These are phyloP conservation scores for Globisporangium splendens DNA, from an alignment of 352 stramenopile species.

Conservation along the genomic window DNA sequence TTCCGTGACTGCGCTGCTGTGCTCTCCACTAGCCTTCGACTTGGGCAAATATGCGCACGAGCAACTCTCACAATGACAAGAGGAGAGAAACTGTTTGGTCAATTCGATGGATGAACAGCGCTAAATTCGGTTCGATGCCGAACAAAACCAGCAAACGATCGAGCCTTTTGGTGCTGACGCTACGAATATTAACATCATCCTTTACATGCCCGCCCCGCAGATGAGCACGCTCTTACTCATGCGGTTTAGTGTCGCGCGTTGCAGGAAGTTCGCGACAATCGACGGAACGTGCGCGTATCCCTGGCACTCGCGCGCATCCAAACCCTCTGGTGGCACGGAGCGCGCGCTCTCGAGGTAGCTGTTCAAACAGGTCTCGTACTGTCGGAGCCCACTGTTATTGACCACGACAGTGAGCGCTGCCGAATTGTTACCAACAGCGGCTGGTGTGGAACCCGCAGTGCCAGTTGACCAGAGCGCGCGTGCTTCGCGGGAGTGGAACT, in stretches of 20 bases:
- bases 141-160: too few relatives aligned
- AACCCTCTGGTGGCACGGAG: not conserved
- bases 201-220: too few relatives aligned
- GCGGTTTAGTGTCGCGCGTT: not conserved
- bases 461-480: conserved; percentile 6
- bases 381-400: conserved; percentile 2
- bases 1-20: too few relatives aligned
- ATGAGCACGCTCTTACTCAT: too few relatives aligned
- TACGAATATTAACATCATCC: too few relatives aligned
- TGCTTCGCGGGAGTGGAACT: conserved; percentile 8
- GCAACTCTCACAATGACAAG: too few relatives aligned
- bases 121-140: too few relatives aligned
- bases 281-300: conserved; percentile 10
- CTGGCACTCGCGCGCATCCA: conserved; percentile 2
- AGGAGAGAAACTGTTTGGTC: too few relatives aligned
- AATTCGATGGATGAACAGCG: too few relatives aligned
- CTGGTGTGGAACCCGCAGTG: not conserved
- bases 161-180: too few relatives aligned
- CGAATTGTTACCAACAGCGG: not conserved
- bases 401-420: conserved; percentile 15
- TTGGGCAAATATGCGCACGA: too few relatives aligned
- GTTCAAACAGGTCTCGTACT: conserved; percentile 14
- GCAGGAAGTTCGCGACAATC: conserved; percentile 16
- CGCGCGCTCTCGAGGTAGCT: conserved; percentile 11
- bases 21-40: too few relatives aligned